A percentile compares a stretch with the other conserved stretches of the same genome.
Conservation (phyloP, 202 grass and related monocot genomes). For the Sporobolus alterniflorus region DNA sequence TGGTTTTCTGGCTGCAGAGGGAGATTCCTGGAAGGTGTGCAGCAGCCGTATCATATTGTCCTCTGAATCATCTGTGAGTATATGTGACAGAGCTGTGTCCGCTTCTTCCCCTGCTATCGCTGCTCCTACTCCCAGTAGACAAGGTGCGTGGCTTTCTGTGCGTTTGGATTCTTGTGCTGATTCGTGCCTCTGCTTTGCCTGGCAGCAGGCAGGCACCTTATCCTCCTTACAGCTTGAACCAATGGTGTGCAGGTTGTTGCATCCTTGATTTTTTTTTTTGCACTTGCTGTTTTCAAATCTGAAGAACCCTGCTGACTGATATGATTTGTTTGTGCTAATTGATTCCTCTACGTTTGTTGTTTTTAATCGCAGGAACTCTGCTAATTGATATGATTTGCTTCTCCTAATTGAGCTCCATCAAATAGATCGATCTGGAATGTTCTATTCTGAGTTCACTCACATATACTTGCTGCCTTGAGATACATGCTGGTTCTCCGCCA, state of each 20-base stretch:
- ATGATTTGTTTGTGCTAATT: background rate
- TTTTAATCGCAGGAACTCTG: background rate
- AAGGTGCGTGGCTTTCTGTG: slow-evolving; percentile 50
- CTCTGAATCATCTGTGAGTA: slow-evolving; percentile 23
- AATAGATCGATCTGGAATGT: background rate
- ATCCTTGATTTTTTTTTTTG: background rate
- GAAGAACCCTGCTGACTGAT: background rate
- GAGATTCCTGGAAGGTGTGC: slow-evolving; percentile 41
- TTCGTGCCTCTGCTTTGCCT: slow-evolving; percentile 27
- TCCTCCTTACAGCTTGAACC: slow-evolving; percentile 32
- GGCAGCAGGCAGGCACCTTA: slow-evolving; percentile 22
- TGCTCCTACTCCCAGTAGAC: slow-evolving; percentile 22
- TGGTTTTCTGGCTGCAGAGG: slow-evolving; percentile 26
- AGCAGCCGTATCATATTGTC: slow-evolving; percentile 29
- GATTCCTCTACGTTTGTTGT: background rate
- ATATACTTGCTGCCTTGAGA: background rate
- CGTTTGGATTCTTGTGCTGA: slow-evolving; percentile 52
- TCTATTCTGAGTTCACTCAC: background rate
- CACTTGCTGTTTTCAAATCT: background rate
- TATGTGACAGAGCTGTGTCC: slow-evolving; percentile 14
- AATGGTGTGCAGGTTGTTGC: background rate
- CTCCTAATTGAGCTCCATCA: background rate
- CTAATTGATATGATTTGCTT: background rate
- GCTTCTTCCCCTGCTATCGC: background rate
- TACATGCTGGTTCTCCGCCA: background rate